A percentile compares a stretch with the other conserved stretches of the same genome.
These are phyloP conservation scores for Aureobasidium sp. DNA, from an alignment of 2,329 filamentous ascomycete genomes.

Conservation along the genomic window DNA sequence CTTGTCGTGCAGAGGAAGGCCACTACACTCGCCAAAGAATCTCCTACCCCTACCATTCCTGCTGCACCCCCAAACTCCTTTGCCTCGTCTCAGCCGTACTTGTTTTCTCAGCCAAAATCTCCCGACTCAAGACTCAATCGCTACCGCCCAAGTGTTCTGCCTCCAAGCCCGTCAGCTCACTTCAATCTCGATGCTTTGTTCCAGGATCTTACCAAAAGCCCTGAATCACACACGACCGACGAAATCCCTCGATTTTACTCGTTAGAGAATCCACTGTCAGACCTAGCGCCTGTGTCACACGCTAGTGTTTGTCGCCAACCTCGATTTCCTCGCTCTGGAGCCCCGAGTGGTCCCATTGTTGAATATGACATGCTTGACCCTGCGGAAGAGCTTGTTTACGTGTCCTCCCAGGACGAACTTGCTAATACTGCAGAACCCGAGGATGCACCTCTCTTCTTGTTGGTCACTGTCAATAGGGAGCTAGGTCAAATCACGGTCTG, in stretches of 20 bases:
- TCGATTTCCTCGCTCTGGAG: constrained; percentile 11
- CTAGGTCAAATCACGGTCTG: constrained; percentile 74
- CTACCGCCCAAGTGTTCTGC: not conserved
- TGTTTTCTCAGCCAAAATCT: constrained; percentile 24
- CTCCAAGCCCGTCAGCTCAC: constrained; percentile 2
- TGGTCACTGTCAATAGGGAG: constrained; percentile 73
- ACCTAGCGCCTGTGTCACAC: constrained; percentile 73
- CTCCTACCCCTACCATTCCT: constrained; percentile 34
- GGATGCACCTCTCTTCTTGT: constrained; percentile 52
- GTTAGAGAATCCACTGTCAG: constrained; percentile 75
- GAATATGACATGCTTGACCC: constrained; percentile 59
- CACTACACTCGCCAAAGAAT: constrained; percentile 41
- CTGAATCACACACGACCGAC: constrained; percentile 20
- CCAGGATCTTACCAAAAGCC: constrained; percentile 18
- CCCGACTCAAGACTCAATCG: constrained; percentile 2
- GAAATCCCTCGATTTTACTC: constrained; percentile 72
- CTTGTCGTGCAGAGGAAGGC: constrained; percentile 79
- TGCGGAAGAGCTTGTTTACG: constrained; percentile 74
- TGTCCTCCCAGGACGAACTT: constrained; percentile 59
- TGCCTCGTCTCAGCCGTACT: constrained; percentile 55
- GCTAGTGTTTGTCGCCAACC: constrained; percentile 20
- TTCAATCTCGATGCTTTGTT: constrained; percentile 23
- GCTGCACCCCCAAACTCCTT: constrained; percentile 75
- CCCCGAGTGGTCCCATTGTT: constrained; percentile 28
- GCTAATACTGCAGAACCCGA: constrained; percentile 36